A percentile compares a stretch with the other conserved stretches of the same genome.
phyloP scores from a whole-genome alignment of 192 early-diverging fungal species.

The Mortierella antarctica region DNA sequence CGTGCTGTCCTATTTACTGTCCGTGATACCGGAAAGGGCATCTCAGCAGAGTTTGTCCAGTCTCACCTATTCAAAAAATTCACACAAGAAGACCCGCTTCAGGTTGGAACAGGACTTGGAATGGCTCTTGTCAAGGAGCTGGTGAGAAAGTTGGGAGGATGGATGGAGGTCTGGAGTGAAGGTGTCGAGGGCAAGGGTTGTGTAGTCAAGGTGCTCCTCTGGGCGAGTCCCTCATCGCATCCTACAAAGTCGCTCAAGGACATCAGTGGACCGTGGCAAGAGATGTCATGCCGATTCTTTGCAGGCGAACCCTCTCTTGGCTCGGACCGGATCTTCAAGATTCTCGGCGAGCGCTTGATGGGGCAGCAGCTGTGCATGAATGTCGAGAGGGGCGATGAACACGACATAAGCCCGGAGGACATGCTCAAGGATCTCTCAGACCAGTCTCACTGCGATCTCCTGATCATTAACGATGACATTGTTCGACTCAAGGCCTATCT shows the following conservation, averaged over 20 bases:
- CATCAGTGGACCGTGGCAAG: constrained; percentile 26
- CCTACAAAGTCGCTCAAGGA: constrained; percentile 31
- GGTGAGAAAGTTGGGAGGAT: constrained; percentile 58
- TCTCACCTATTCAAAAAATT: constrained; percentile 60
- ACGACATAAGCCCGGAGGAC: constrained; percentile 19
- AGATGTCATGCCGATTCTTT: constrained; percentile 35
- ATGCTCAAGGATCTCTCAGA: constrained; percentile 34
- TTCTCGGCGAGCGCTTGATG: constrained; percentile 46
- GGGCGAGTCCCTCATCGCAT: constrained; percentile 24
- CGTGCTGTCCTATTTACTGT: constrained; percentile 58
- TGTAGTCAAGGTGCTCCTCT: constrained; percentile 47
- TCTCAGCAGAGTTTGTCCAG: constrained; percentile 57
- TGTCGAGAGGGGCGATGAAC: constrained; percentile 31
- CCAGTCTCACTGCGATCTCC: constrained; percentile 23
- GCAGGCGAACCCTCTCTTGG: constrained; percentile 31
- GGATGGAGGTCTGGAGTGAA: constrained; percentile 57
- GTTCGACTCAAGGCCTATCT: constrained; percentile 28
- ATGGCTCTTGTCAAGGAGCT: constrained; percentile 57
- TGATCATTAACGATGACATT: constrained; percentile 46
- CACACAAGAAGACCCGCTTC: constrained; percentile 63
- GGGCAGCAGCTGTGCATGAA: constrained; percentile 44
- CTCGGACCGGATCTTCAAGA: constrained; percentile 37
- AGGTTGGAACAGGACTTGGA: constrained; percentile 63
- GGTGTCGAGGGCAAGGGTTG: constrained; percentile 53
- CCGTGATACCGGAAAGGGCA: constrained; percentile 63